A percentile compares a stretch with the other conserved stretches of the same genome.
Conservation (phyloP, 2,329 filamentous ascomycete species). For the Fulvia fulva region DNA sequence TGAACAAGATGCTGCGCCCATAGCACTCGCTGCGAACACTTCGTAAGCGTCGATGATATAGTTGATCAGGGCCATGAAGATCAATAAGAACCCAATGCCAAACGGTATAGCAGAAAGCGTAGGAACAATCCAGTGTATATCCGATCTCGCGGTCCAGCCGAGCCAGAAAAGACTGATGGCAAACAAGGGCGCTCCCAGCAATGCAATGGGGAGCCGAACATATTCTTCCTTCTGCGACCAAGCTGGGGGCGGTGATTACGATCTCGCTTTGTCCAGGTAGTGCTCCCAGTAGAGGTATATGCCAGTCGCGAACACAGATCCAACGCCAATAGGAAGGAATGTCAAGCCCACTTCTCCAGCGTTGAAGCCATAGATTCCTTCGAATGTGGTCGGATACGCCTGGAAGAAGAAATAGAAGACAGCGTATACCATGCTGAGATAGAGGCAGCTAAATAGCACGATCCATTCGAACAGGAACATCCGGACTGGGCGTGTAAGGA, state of each 20-base stretch:
- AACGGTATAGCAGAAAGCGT: constrained; percentile 48
- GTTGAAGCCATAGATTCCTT: constrained; percentile 58
- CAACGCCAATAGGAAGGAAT: constrained; percentile 65
- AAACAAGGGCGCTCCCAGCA: constrained; percentile 44
- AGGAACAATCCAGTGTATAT: constrained; percentile 44
- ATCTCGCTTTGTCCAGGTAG: constrained; percentile 52
- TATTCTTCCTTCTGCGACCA: constrained; percentile 65
- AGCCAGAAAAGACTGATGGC: constrained; percentile 50
- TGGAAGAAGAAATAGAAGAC: constrained; percentile 73
- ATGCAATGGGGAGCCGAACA: constrained; percentile 67
- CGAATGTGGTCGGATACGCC: constrained; percentile 66
- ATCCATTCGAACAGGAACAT: constrained; percentile 75
- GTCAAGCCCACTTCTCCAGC: constrained; percentile 62
- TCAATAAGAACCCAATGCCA: constrained; percentile 49
- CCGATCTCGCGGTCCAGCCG: constrained; percentile 51
- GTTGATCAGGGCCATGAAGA: constrained; percentile 54
- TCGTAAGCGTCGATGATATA: constrained; percentile 66
- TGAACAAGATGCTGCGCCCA: constrained; percentile 80
- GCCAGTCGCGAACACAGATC: constrained; percentile 55
- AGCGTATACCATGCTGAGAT: constrained; percentile 60
- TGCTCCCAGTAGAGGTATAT: constrained; percentile 65
- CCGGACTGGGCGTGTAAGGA: constrained; percentile 65
- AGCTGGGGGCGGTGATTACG: constrained; percentile 36
- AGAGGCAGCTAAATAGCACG: constrained; percentile 67
- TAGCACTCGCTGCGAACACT: constrained; percentile 67